These are phyloP conservation scores for Fraxinus floribunda DNA, from an alignment of 305 asterid genomes.

Conservation along the genomic window DNA sequence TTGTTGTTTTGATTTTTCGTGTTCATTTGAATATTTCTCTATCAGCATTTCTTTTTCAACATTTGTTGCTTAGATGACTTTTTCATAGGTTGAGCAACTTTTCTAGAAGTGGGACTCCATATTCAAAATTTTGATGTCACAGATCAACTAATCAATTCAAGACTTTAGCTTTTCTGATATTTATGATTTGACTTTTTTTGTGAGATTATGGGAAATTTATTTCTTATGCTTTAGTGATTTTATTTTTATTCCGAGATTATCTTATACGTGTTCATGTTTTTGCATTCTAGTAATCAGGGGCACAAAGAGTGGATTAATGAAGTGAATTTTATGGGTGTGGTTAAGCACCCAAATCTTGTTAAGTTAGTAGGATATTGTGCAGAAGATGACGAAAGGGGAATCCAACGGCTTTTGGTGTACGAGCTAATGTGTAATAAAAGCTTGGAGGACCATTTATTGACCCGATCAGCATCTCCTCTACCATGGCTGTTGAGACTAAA, in stretches of 20 bases:
- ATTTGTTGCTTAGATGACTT: not conserved
- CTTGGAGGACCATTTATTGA: conserved; percentile 78
- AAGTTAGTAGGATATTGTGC: conserved; percentile 90
- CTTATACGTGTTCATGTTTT: conserved; percentile 35
- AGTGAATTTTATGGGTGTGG: conserved; percentile 76
- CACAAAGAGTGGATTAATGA: conserved; percentile 96
- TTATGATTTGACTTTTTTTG: not conserved
- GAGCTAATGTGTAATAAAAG: conserved; percentile 85
- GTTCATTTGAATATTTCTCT: not conserved
- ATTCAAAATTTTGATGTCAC: not conserved
- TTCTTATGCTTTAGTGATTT: not conserved
- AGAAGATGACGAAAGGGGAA: conserved; percentile 90
- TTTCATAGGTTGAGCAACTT: not conserved
- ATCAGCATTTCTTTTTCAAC: not conserved
- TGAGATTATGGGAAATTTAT: not conserved
- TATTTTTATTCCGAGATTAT: not conserved
- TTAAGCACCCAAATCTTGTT: conserved; percentile 83
- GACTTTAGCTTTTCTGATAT: not conserved
- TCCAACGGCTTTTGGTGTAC: conserved; percentile 83
- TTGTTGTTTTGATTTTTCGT: not conserved
- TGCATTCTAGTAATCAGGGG: conserved; percentile 94
- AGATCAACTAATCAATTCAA: not conserved
- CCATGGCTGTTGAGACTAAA: conserved; percentile 67
- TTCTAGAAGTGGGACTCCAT: not conserved
- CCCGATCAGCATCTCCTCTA: conserved; percentile 54